Evolutionary conservation across 176 grass and related monocot genomes (phyloP), one percentile per base, ranked within the genome.

Genomic region (Aegilops tauschii): DNA sequence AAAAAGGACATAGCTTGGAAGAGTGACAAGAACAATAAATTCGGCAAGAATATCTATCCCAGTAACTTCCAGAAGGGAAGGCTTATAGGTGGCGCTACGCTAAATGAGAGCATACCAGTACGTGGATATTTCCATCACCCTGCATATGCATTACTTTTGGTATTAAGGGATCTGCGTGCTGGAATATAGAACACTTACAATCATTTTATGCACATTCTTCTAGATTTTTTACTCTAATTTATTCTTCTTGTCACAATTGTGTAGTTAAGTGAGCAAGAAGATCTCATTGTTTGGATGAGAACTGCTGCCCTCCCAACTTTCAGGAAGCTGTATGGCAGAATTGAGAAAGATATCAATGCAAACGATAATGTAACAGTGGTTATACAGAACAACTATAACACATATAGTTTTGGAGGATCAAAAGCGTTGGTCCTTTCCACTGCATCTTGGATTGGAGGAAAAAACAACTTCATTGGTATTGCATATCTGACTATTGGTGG

Each of bases 281-380:
- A 95, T 78, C 93, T 98, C 58, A 96, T 98, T 91, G 96, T 96
- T 66, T 98, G 93, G 93, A 98, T 98, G 96, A 89, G 96, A 92
- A 94, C 92, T 7, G 96, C 92, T 65, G 93, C 96, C 7, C 86
- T 98, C 31, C 92, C 96, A 66, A 90, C 86, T 64, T 98, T 96
- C 88, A 95, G 96, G 89, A 98, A 98, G 82, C 91, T 98, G 10
- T 98, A 94, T 42, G 93, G 96, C 52, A 91, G 90, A 86, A 98
- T 98, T 73, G 96, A 98, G 86, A 79, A 74, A 31, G 90, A 96
- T 77, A 78, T 98, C 79, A 84, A 61, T 81, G 90, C 84, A 76
- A 92, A 94, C 62, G 92, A 96, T 73, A 61, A 88, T 79, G 49
- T 96, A 69, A 94, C 88, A 31, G 90, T 98, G 65, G 77, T 90